Base-by-base conservation (phyloP, 345 rosid species). In the Carallia pectinifolia region DNA sequence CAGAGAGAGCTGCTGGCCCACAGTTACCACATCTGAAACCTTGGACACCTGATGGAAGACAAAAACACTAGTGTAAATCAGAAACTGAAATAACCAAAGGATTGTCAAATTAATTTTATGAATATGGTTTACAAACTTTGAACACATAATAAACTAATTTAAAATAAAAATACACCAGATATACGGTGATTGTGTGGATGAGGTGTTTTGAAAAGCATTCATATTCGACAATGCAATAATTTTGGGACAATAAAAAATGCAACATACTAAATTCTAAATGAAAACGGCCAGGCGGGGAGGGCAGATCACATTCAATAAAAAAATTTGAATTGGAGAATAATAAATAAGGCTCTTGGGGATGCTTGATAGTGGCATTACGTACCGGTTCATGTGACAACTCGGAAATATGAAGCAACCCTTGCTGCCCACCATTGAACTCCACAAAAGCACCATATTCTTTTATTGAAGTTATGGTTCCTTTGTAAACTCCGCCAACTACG, bases 391-490 rank as follows among this genome's bases (percentile, higher is more conserved):
- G 97, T 66, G 99, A 92, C 71, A 95, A 73, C 85, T 95, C 99
- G 40, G 99, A 92, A 75, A 95, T 77, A 77, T 95, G 97, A 56
- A 95, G 87, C 78, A 95, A 76, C 66, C 97, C 99, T 69, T 86
- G 90, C 70, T 95, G 97, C 63, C 99, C 97, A 73, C 99, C 99
- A 81, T 81, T 90, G 61, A 95, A 95, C 85, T 92, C 97, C 78
- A 95, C 90, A 72, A 95, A 92, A 56, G 99, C 99, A 62, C 99
- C 99, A 61, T 95, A 95, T 80, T 95, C 97, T 84, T 95, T 95
- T 33, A 95, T 72, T 54, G 99, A 90, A 71, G 88, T 79, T 71
- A 95, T 93, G 59, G 87, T 78, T 64, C 99, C 99, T 85, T 86
- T 90, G 80, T 92, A 95, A 61, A 85, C 70, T 8, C 92, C 92